Conservation (phyloP, 345 rosid genomes). For the Capsella bursapastoris region DNA sequence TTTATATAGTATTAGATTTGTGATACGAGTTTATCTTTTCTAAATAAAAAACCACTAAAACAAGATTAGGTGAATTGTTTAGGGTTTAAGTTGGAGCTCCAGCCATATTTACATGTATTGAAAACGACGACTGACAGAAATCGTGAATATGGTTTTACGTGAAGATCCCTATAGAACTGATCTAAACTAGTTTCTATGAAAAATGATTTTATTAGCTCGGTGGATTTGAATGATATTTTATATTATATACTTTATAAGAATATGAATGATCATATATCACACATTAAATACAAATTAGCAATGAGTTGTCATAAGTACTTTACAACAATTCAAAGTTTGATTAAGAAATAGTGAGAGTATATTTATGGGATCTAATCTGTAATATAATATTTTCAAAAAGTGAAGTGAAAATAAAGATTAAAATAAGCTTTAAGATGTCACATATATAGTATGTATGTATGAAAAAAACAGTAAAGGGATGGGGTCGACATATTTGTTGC, state of each 20-base stretch:
- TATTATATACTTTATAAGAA: too few relatives aligned
- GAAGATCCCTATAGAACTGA: not conserved
- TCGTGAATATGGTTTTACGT: too few relatives aligned
- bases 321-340: not conserved
- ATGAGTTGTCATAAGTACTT: not conserved
- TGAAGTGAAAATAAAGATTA: too few relatives aligned
- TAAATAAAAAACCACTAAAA: not conserved
- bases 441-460: too few relatives aligned
- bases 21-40: slow-evolving; percentile 1
- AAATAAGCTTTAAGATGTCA: too few relatives aligned
- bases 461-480: slow-evolving; percentile 12
- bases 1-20: slow-evolving; percentile 3
- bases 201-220: not conserved
- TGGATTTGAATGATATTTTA: too few relatives aligned
- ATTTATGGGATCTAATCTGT: not conserved
- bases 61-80: not conserved
- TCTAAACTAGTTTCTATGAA: not conserved
- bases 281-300: not conserved
- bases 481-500: slow-evolving; percentile 32
- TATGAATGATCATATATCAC: not conserved
- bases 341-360: not conserved
- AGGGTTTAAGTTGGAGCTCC: not conserved
- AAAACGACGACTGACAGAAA: not conserved
- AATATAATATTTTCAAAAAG: not conserved
- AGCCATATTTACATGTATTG: not conserved